Evolutionary conservation across 441 rosid species (phyloP), one percentile per base, ranked within the genome.

Genomic region (Aquilaria agallochum): DNA sequence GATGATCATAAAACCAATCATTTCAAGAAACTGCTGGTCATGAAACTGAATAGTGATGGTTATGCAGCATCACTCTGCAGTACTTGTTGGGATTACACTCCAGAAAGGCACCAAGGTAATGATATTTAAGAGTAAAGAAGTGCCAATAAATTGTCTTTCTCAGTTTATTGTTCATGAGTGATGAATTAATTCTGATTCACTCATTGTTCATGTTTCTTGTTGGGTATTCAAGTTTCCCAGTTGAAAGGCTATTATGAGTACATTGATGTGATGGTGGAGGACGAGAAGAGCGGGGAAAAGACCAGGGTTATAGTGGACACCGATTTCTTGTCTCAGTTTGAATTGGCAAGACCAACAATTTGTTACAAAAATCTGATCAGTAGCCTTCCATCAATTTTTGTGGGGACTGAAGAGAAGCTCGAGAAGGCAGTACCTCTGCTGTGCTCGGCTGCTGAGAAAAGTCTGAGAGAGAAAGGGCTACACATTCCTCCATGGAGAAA

Each of bases 401-500:
- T 88, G 0, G 88, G 79, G 1, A 58, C 31, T 4, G 86, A 78
- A 12, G 83, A 68, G 57, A 84, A 75, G 53, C 78, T 88, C 3
- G 70, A 64, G 14, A 72, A 68, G 59, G 64, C 77, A 51, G 72
- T 85, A 50, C 63, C 80, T 14, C 47, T 85, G 57, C 69, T 85
- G 57, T 76, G 91, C 60, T 48, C 70, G 3, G 88, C 84, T 31
- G 77, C 76, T 56, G 78, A 76, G 33, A 66, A 68, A 53, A 81
- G 91, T 6, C 68, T 85, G 48, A 71, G 78, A 59, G 79, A 82
- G 59, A 76, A 65, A 13, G 83, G 74, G 20, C 78, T 85, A 60
- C 53, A 69, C n/a, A 45, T 83, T 50, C 88, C 88, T 30, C 91
- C 95, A 0, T 85, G 91, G 91, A 85, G 95, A 71, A 81, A 70